Percentiles rank a stretch among this genome's conserved stretches.
Conservation (phyloP, 768 basidiomycete species). For the Mycena polygramma region DNA sequence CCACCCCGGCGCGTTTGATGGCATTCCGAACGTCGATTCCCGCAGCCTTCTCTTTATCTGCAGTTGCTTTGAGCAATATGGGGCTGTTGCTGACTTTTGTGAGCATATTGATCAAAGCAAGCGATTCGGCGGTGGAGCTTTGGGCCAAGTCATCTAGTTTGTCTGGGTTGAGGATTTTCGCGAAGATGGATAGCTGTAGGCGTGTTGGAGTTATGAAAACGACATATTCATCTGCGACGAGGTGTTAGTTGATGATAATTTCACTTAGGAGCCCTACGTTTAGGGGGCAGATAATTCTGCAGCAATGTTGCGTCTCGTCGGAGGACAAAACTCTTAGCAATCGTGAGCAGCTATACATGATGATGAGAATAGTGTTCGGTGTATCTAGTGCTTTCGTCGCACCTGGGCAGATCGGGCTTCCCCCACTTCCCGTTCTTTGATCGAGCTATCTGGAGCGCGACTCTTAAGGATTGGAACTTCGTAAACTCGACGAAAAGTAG, state of each 20-base stretch:
- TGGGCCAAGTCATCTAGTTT: conserved; percentile 77
- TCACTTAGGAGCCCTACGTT: conserved; percentile 62
- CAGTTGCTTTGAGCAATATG: conserved; percentile 84
- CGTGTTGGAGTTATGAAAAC: conserved; percentile 92
- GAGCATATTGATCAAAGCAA: conserved; percentile 83
- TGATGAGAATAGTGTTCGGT: conserved; percentile 2
- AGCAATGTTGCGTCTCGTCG: conserved; percentile 89
- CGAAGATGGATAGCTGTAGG: conserved; percentile 87
- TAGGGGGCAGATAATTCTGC: conserved; percentile 89
- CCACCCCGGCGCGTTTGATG: conserved; percentile 63
- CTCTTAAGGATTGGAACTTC: conserved; percentile 91
- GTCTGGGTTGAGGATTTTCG: conserved; percentile 78
- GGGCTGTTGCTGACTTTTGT: conserved; percentile 96
- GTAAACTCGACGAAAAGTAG: conserved; percentile 83
- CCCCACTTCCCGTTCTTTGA: conserved; percentile 83
- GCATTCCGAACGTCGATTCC: conserved; percentile 47
- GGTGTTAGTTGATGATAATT: conserved; percentile 5
- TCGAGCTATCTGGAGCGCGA: conserved; percentile 79
- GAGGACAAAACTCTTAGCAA: conserved; percentile 91
- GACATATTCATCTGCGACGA: conserved; percentile 89
- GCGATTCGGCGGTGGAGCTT: conserved; percentile 80
- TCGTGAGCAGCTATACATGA: conserved; percentile 67
- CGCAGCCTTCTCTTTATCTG: conserved; percentile 68
- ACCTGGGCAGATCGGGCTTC: conserved; percentile 85
- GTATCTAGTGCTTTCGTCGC: conserved; percentile 4